Conservation (phyloP, 495 filamentous ascomycete genomes). For the Aspergillus wentii region DNA sequence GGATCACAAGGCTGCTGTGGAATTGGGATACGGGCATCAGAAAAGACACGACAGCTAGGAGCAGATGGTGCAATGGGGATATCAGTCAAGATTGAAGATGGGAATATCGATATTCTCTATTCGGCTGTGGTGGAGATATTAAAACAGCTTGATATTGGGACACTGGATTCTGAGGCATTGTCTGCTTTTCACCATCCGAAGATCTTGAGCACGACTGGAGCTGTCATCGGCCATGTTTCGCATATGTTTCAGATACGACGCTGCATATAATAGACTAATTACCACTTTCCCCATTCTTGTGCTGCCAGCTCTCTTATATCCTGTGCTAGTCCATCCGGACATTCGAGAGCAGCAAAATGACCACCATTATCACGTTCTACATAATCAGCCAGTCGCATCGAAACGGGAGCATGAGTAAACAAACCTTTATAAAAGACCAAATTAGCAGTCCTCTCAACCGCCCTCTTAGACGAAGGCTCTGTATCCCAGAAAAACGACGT, state of each 20-base stretch:
- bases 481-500: constrained; percentile 9
- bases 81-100: constrained; percentile 38
- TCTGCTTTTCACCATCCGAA: constrained; percentile 21
- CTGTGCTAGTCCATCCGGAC: constrained; percentile 3
- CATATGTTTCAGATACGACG: too few species aligned
- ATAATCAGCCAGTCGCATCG: not conserved
- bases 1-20: constrained; percentile 37
- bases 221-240: constrained; percentile 20
- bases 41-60: constrained; percentile 22
- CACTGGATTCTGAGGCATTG: constrained; percentile 11
- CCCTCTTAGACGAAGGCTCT: not conserved
- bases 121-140: constrained; percentile 32
- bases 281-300: not conserved
- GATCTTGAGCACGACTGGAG: constrained; percentile 29
- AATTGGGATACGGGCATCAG: constrained; percentile 26
- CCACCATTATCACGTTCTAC: constrained; percentile 18
- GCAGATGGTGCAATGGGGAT: constrained; percentile 26
- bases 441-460: constrained; percentile 16
- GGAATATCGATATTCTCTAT: constrained; percentile 26
- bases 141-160: constrained; percentile 26
- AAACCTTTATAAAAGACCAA: constrained; percentile 17
- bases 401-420: not conserved
- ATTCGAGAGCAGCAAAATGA: constrained; percentile 19
- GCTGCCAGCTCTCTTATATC: not conserved
- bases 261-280: too few species aligned